Evolutionary conservation across 1,139 yeast genomes (phyloP), one percentile per base, ranked within the genome.

Genomic region (Saccharomyces hybrid): DNA sequence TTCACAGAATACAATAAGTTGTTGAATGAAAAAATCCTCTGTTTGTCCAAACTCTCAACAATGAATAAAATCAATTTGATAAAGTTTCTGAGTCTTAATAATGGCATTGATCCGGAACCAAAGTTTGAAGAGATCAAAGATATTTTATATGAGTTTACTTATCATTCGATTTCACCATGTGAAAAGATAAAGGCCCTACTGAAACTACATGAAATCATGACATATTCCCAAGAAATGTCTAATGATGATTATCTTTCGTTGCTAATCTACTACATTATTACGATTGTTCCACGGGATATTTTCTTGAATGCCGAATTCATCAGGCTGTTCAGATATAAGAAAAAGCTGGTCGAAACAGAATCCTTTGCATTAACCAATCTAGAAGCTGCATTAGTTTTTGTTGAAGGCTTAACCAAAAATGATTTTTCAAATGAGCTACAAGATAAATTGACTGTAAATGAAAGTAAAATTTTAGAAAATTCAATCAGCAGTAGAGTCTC

Each of bases 341-440:
- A 69, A 27, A 71, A 75, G 19, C 62, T 78, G 46, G 71, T 70
- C 28, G 84, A 84, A 28, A 82, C 81, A 57, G 73, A 80, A 28
- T 67, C 80, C 29, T 84, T 82, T 64, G 82, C 83, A 51, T 66
- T 83, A 50, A 84, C 88, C 1, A 84, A 84, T 63, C 70, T 81
- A 50, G 88, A 83, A 61, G 89, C 89, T 0, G 80, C 86, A 2
- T 69, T 83, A 19, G 76, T 78, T 23, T 82, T 81, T 58, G 61
- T 81, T n/a, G 78, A 78, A 48, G 73, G 78, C 16, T 73, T 78
- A 3, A 74, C 79, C 2, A 57, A 75, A 6, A 73, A 71, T 27
- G 76, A 78, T 54, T 65, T 80, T 49, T 64, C 78, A 0, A 68
- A 69, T 9, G 60, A 60, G 25, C 49, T 59, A 23, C 58, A 57